Evolutionary conservation across 768 basidiomycete species (phyloP), one percentile per base, ranked within the genome.

Genomic region (Multifurca ochricompacta): DNA sequence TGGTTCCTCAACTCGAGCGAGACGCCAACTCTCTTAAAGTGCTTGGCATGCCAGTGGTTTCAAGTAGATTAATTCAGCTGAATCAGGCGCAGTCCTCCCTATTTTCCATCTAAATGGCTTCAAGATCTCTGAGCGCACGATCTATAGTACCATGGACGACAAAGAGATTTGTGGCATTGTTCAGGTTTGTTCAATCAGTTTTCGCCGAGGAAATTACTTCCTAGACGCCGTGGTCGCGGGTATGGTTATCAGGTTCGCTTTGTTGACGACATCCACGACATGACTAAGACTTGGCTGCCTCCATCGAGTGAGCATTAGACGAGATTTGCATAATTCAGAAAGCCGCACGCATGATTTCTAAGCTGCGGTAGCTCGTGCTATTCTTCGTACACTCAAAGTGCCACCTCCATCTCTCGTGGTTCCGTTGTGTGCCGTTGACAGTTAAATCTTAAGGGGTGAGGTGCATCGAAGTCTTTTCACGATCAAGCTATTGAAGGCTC

Each of bases 241-340:
- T 90, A 91, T 64, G 89, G 91, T n/a, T 95, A 93, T 67, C 85
- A 92, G 71, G 83, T 83, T 47, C 81, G 87, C 45, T 82, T 95
- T 58, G 83, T 96, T 56, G 81, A 86, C 40, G 77, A 83, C 59
- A 66, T 81, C 43, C 67, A 68, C 16, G 75, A 79, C 64, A 78
- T 54, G 85, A 94, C 68, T 77, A 79, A 59, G 82, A 91, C 62
- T 76, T 94, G 54, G 89, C 89, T 3, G 84, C 80, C 1, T 82
- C 85, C 18, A 77, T 95, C 72, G 82, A n/a, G n/a, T n/a, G n/a
- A n/a, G n/a, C n/a, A n/a, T 66, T 85, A 10, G 69, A 62, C 8
- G 83, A 89, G 68, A 88, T 90, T 56, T 76, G 73, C 62, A 81
- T 75, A 60, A 94, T 94, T 47, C 92, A 96, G 66, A 67, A 68